Evolutionary conservation across 2,329 filamentous ascomycete species (phyloP).

Genomic region (Colletotrichum musae): DNA sequence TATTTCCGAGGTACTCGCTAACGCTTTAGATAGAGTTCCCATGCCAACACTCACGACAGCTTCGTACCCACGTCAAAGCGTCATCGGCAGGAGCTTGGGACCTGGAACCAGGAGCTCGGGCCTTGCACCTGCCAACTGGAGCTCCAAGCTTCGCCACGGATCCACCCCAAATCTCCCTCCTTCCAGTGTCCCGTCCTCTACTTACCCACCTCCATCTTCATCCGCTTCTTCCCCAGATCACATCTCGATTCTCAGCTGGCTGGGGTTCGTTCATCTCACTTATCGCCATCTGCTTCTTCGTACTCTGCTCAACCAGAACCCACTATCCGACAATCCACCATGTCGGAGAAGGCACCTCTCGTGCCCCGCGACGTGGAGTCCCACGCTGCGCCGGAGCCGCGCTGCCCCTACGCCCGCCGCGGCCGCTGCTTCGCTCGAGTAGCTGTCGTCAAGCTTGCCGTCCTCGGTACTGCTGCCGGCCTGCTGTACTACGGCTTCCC

Average conservation of each 20-base stretch:
- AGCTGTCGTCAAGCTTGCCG: slow-evolving; percentile 21
- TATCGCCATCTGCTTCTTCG: background rate
- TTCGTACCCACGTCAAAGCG: slow-evolving; percentile 32
- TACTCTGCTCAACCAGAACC: background rate
- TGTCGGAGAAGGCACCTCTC: slow-evolving; percentile 36
- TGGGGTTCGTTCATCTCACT: slow-evolving; percentile 14
- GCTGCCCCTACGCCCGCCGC: slow-evolving; percentile 27
- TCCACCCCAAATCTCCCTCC: background rate
- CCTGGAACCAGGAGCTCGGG: background rate
- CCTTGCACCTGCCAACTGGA: background rate
- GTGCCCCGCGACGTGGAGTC: slow-evolving; percentile 1
- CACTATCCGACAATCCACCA: background rate
- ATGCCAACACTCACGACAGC: slow-evolving; percentile 18
- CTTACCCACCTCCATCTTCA: slow-evolving; percentile 3
- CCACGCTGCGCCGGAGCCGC: background rate
- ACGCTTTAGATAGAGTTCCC: background rate
- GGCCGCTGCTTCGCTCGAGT: slow-evolving; percentile 24
- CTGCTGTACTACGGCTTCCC: slow-evolving; percentile 23
- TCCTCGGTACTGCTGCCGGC: slow-evolving; percentile 28
- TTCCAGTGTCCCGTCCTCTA: background rate
- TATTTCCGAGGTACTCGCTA: background rate
- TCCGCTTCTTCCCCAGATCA: slow-evolving; percentile 7
- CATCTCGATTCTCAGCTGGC: slow-evolving; percentile 36
- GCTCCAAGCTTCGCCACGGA: slow-evolving; percentile 19
- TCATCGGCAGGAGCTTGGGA: slow-evolving; percentile 11